These are phyloP conservation scores for Calcarisporium arbuscula DNA, from an alignment of 2,329 filamentous ascomycete species.

Conservation along the genomic window DNA sequence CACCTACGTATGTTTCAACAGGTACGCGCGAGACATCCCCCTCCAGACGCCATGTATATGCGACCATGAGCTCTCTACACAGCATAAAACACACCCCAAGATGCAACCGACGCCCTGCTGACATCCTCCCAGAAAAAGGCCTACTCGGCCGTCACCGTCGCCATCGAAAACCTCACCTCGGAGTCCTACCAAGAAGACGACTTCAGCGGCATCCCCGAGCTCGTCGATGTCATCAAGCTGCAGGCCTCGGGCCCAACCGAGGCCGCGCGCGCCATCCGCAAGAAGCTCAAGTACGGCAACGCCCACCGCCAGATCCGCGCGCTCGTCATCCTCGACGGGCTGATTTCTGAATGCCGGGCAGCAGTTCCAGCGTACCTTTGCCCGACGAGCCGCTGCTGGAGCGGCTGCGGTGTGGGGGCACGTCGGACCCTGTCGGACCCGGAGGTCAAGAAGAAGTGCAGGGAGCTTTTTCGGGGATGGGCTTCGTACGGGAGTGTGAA, in stretches of 20 bases:
- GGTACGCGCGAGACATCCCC: no score
- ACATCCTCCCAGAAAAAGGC: conserved; percentile 52
- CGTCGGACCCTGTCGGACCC: conserved; percentile 77
- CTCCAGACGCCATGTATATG: no score
- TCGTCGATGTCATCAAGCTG: conserved; percentile 89
- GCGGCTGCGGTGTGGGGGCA: conserved; percentile 79
- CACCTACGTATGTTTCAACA: no score
- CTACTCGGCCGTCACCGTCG: conserved; percentile 88
- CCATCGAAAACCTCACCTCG: conserved; percentile 82
- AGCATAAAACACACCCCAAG: no score
- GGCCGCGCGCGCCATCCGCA: conserved; percentile 84
- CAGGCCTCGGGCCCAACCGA: conserved; percentile 82
- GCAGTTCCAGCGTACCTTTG: conserved; percentile 80
- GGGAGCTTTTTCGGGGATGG: conserved; percentile 82
- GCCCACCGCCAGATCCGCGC: conserved; percentile 88
- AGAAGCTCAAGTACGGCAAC: conserved; percentile 98
- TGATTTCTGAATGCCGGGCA: conserved; percentile 92
- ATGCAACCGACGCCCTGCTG: no score
- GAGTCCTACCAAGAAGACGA: conserved; percentile 90
- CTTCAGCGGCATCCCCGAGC: conserved; percentile 82
- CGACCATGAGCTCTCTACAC: no score
- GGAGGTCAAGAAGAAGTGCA: conserved; percentile 82
- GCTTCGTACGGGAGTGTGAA: conserved; percentile 75
- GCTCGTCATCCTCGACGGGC: conserved; percentile 79
- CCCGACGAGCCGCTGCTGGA: conserved; percentile 88